Base-by-base conservation (phyloP, 495 filamentous ascomycete genomes). In the Aspergillus ellipticus region DNA sequence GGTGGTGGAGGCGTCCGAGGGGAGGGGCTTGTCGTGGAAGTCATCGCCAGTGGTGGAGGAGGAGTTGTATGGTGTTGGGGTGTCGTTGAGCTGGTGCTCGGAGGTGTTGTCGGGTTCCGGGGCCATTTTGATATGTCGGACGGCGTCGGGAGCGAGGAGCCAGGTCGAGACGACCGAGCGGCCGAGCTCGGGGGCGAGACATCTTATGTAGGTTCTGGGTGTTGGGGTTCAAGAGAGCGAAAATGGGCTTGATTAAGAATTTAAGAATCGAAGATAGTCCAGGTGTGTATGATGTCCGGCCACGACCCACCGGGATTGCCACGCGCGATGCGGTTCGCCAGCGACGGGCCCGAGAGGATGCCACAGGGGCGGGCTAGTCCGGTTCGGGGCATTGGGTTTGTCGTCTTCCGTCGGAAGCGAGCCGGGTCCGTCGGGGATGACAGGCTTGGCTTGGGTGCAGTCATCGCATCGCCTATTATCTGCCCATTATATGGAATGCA, bases 21-120 rank as follows among this genome's bases (percentile, higher is more conserved):
- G 42, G 7, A 26, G 42, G 21, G 51, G 41, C 42, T 59, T 54
- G 31, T 61, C 55, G 7, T 52, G 28, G 22, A 58, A 41, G 19
- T 58, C 54, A 19, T 17, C 8, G 29, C 48, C 8, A 9, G 15
- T 37, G 16, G 46, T 49, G 7, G 49, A 43, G 10, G 22, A 28
- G 33, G 50, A 58, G 11, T 21, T 15, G 31, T 48, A 46, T 6
- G 22, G 26, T 11, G 50, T 42, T 9, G 22, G 22, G 9, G 13
- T 22, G 10, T 48, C 45, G 2, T 48, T 6, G 11, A 29, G 2
- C 2, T 28, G 22, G n/a, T 28, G 45, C 16, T 28, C 22, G 11
- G 26, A 13, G 6, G 10, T 41, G 5, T 17, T 15, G 4, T 10
- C 6, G n/a, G 29, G 48, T 16, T 49, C 22, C 8, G 24, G 31